Evolutionary conservation across 1,284 basidiomycete genomes (phyloP), one percentile per base, ranked within the genome.

Genomic region (Cerrena zonata): DNA sequence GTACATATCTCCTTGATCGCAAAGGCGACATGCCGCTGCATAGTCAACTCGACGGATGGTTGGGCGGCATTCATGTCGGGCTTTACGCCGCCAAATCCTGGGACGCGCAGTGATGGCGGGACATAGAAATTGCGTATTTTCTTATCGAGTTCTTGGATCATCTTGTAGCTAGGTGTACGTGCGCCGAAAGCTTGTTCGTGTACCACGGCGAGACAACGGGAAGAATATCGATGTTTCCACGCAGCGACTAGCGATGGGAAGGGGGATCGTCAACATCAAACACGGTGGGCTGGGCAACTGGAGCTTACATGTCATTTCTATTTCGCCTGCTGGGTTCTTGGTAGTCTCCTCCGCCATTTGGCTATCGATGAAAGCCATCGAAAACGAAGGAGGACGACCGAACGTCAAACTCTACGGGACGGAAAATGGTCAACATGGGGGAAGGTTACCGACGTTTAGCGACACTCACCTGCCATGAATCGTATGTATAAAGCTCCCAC

Each of bases 321-420:
- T 64, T 52, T 83, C 77, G 5, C 80, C 82, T 19, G 68, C 61
- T 21, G 68, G 69, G 56, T 75, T 76, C 50, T 70, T 76, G 13
- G 66, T 69, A 1, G 72, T 66, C 11, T 78, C 75, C 54, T 78
- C 69, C 3, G 83, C 77, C 56, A 81, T 68, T 56, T 78, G 76
- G 53, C 72, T 75, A 61, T 86, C 82, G 56, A 85, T 75, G 60
- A 84, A 82, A 3, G 75, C 66, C 47, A 75, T 69, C 3, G 77
- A 74, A 51, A 84, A 76, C 13, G 81, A 84, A 2, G 81, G 84
- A 11, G 80, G 84, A 21, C 82, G 74, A 47, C 82, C 84, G 65
- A 79, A 86, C n/a, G 81, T 86, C 55, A 86, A 67, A 59, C 80
- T 84, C 84, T 84, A 59, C 56, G n/a, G n/a, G n/a, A n/a, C n/a